phyloP scores from a whole-genome alignment of 2,329 filamentous ascomycete genomes.

The Colletotrichum neosansevieriae region DNA sequence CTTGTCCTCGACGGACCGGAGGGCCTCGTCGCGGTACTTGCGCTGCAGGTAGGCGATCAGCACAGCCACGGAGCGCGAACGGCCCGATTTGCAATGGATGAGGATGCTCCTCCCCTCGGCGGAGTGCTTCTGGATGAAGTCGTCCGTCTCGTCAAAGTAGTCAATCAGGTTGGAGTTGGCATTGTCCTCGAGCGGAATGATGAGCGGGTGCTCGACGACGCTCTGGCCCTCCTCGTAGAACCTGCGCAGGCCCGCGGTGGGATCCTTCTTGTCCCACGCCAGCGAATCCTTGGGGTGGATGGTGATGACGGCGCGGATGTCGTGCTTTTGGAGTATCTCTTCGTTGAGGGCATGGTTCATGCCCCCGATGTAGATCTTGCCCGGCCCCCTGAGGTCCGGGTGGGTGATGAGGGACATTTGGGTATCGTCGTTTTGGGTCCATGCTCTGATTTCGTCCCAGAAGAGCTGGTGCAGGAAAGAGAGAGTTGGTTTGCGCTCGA shows the following conservation, averaged over 20 bases:
- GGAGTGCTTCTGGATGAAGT: slow-evolving; percentile 2
- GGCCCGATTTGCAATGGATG: slow-evolving; percentile 24
- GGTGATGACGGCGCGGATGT: slow-evolving; percentile 15
- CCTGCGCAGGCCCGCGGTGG: not conserved
- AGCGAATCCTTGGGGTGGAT: slow-evolving; percentile 26
- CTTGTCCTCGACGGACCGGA: not conserved
- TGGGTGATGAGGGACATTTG: slow-evolving; percentile 19
- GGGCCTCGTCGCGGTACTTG: not conserved
- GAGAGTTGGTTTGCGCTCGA: slow-evolving; percentile 10
- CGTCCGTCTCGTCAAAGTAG: slow-evolving; percentile 13
- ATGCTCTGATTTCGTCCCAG: slow-evolving; percentile 27
- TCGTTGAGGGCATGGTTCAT: slow-evolving; percentile 31
- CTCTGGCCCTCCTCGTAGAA: slow-evolving; percentile 2
- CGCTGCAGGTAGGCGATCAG: slow-evolving; percentile 24
- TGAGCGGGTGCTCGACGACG: slow-evolving; percentile 18
- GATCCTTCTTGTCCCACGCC: slow-evolving; percentile 17
- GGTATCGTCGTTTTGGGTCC: slow-evolving; percentile 23
- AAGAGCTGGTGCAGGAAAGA: slow-evolving; percentile 10
- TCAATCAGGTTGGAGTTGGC: slow-evolving; percentile 30
- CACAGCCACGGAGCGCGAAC: slow-evolving; percentile 22
- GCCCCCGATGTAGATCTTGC: slow-evolving; percentile 21
- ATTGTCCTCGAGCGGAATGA: slow-evolving; percentile 28
- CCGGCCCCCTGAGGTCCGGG: slow-evolving; percentile 8
- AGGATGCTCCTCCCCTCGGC: slow-evolving; percentile 15
- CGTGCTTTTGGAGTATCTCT: not conserved